Evolutionary conservation across 2,329 filamentous ascomycete genomes (phyloP), one percentile per base, ranked within the genome.

Genomic region (Alternaria ethzedia): DNA sequence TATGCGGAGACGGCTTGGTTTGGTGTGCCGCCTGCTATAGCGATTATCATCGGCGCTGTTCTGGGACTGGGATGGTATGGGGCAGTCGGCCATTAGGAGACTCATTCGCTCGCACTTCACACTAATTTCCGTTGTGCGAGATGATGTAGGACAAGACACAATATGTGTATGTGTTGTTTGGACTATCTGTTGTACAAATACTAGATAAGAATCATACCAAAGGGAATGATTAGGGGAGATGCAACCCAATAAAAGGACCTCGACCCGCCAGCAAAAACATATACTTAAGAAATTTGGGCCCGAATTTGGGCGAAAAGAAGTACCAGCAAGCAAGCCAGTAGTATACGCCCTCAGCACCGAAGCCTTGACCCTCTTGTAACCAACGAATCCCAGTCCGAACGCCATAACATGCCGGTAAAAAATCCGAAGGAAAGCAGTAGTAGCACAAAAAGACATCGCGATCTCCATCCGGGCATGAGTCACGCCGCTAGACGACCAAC

Each of bases 1-100:
- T 83, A 82, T 68, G 79, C 79, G 0, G 80, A 79, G 30, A 80
- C 75, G 30, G 78, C 76, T 26, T 80, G 80, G 76, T 82, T 82
- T 54, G 68, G 70, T n/a, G 62, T 82, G 2, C 74, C 78, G 11
- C 77, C 81, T n/a, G 76, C 80, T 0, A 17, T 77, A 28, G 80
- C 81, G 5, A 82, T 83, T 57, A 17, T 82, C 6, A 58, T 80
- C 10, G 81, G 82, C 3, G 80, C 77, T 7, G 69, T 79, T 3
- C 63, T 82, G 62, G 81, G 82, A 0, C 46, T 83, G 51, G 68
- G 73, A 1, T 82, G 81, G 80, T 83, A 76, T 70, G 80, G 75
- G n/a, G 76, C 75, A 58, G 78, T 79, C 25, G 72, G 73, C 5
- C 63, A 62, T 12, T 73, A 57, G 66, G 3, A 51, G 8, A 21